phyloP scores from a whole-genome alignment of 306 rosid species.

The Hippophae rhamnoides region DNA sequence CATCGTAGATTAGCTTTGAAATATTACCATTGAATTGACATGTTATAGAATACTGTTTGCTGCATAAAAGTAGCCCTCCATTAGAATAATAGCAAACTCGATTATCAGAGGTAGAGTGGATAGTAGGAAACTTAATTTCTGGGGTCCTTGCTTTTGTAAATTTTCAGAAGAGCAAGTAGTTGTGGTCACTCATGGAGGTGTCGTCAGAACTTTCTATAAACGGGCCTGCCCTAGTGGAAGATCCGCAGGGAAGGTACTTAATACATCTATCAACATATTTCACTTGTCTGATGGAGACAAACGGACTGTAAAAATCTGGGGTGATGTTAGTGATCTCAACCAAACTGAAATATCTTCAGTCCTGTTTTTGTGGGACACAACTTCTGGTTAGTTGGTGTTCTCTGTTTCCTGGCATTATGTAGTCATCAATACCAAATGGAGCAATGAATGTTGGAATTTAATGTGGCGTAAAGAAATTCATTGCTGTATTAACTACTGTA shows the following conservation, averaged over 20 bases:
- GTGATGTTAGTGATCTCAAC: constrained; percentile 70
- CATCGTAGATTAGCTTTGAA: constrained; percentile 1
- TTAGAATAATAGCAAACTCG: neutral
- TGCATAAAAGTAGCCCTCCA: neutral
- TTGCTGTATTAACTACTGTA: neutral
- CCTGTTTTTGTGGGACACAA: constrained; percentile 81
- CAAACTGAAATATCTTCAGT: constrained; percentile 44
- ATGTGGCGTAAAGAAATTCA: neutral
- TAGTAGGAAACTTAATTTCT: constrained; percentile 8
- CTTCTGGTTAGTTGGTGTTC: constrained; percentile 52
- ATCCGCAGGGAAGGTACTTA: constrained; percentile 43
- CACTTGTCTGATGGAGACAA: constrained; percentile 48
- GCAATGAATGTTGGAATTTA: neutral
- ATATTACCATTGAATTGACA: no score
- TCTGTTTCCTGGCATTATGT: neutral
- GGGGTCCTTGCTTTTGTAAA: constrained; percentile 11
- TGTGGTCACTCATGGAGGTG: constrained; percentile 70
- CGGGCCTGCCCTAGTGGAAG: constrained; percentile 40
- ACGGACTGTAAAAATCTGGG: constrained; percentile 58
- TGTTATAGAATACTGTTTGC: neutral
- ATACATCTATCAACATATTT: constrained; percentile 60
- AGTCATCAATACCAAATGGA: neutral
- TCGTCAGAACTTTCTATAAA: constrained; percentile 45
- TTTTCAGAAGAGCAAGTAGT: constrained; percentile 60
- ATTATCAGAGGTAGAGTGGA: neutral